phyloP scores from a whole-genome alignment of 768 basidiomycete genomes.

The Rubroboletus pulcherrimus region DNA sequence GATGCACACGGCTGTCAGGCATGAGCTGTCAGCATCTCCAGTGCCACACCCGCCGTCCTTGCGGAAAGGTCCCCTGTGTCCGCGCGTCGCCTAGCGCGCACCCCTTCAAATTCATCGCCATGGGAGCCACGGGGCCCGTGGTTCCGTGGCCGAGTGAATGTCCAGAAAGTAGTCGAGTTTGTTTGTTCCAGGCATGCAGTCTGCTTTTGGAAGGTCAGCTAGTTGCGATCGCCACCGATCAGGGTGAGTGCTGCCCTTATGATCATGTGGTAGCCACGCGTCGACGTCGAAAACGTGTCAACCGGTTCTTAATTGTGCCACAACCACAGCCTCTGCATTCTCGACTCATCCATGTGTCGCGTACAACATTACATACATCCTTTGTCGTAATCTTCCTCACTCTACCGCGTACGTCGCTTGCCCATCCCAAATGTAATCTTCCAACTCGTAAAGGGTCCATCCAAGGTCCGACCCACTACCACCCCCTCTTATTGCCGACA shows the following conservation, averaged over 20 bases:
- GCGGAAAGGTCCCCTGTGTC: neutral
- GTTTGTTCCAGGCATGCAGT: neutral
- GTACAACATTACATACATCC: conserved; percentile 4
- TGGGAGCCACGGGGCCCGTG: conserved; percentile 18
- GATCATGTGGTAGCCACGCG: neutral
- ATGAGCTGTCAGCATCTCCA: conserved; percentile 4
- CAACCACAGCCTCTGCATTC: conserved; percentile 12
- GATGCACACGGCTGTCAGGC: conserved; percentile 7
- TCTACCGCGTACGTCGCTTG: conserved; percentile 28
- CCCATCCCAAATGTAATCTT: conserved; percentile 73
- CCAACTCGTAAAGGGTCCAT: conserved; percentile 71
- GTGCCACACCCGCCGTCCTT: conserved; percentile 2
- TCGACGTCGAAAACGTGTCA: conserved; percentile 32
- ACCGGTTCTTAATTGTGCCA: neutral
- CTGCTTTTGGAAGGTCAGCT: conserved; percentile 5
- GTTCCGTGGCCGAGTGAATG: conserved; percentile 10
- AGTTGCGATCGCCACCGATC: conserved; percentile 21
- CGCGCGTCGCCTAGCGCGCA: conserved; percentile 2
- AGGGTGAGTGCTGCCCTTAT: conserved; percentile 3
- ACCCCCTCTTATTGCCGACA: conserved; percentile 35
- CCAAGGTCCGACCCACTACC: conserved; percentile 57
- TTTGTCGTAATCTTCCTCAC: conserved; percentile 1
- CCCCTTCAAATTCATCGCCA: conserved; percentile 23
- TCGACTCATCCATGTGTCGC: conserved; percentile 7
- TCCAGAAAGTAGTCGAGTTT: neutral